Conservation (phyloP, 108 stramenopile genomes). For the Pseudonitzschia multiseries region DNA sequence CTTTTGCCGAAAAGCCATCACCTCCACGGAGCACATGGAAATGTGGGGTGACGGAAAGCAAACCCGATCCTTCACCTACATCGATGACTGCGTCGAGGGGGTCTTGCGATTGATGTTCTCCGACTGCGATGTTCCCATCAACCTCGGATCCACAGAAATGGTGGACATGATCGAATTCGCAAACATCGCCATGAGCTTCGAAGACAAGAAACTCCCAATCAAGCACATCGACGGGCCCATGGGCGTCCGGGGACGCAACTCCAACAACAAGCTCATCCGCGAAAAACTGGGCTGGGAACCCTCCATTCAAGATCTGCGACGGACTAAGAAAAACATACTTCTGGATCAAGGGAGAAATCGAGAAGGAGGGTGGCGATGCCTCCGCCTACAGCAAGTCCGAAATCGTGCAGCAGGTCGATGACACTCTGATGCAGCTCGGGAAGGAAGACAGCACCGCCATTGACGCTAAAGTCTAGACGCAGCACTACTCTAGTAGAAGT, state of each 20-base stretch:
- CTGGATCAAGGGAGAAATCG: conserved; percentile 96
- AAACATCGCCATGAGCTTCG: conserved; percentile 90
- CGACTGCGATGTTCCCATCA: conserved; percentile 92
- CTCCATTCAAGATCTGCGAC: conserved; percentile 77
- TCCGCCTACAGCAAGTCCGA: conserved; percentile 70
- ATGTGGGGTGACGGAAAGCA: conserved; percentile 98
- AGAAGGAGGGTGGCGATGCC: conserved; percentile 76
- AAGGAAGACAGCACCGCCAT: conserved; percentile 63
- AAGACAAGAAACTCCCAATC: conserved; percentile 87
- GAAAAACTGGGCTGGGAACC: conserved; percentile 97
- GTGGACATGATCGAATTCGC: conserved; percentile 96
- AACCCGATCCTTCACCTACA: conserved; percentile 98
- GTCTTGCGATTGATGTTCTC: conserved; percentile 93
- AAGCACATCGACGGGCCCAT: conserved; percentile 98
- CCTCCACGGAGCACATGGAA: conserved; percentile 90
- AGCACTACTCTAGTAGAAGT: too few species aligned
- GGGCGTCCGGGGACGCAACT: conserved; percentile 98
- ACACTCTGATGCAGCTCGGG: conserved; percentile 81
- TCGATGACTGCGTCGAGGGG: conserved; percentile 99
- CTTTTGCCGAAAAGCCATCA: conserved; percentile 98
- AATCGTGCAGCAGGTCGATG: conserved; percentile 93
- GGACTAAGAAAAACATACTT: conserved; percentile 92
- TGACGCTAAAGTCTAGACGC: conserved; percentile 11
- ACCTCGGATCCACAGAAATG: conserved; percentile 97
- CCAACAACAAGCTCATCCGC: conserved; percentile 93